Evolutionary conservation across 108 stramenopile genomes (phyloP).

Genomic region (Cyclotella choctawhatcheeana): DNA sequence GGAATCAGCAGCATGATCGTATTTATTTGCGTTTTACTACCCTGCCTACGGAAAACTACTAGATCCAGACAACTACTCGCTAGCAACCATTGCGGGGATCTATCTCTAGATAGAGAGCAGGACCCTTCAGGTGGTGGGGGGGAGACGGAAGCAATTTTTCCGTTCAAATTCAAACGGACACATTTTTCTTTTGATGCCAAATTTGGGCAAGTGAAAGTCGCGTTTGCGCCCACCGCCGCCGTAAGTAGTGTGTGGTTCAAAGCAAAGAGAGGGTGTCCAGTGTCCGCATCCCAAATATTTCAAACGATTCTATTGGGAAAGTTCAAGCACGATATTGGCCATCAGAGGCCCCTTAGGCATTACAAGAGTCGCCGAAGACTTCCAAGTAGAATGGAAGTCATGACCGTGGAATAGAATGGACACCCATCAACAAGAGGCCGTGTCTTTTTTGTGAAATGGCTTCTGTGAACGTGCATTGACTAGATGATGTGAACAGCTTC

Average conservation of each 20-base stretch:
- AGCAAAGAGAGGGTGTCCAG: too few relatives aligned
- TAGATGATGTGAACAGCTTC: neutral
- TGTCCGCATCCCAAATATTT: too few relatives aligned
- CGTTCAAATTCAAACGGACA: slow-evolving; percentile 1
- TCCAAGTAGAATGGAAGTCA: neutral
- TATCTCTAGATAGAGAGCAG: too few relatives aligned
- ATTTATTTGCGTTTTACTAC: too few relatives aligned
- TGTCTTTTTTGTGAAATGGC: neutral
- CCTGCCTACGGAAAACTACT: too few relatives aligned
- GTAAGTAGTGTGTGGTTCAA: too few relatives aligned
- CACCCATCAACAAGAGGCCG: too few relatives aligned
- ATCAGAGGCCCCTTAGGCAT: too few relatives aligned
- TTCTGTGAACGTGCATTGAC: neutral
- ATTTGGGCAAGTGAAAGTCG: neutral
- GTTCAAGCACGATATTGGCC: neutral
- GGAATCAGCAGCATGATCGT: neutral
- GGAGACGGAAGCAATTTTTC: neutral
- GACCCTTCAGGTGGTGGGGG: too few relatives aligned
- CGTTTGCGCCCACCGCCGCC: neutral
- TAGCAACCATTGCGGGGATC: too few relatives aligned
- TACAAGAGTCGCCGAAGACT: neutral
- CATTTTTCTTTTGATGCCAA: neutral
- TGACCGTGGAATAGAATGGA: too few relatives aligned
- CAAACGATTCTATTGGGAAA: neutral
- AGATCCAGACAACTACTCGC: too few relatives aligned